Evolutionary conservation across 148 eudicot genomes (phyloP).

Genomic region (Spergularia bocconei): DNA sequence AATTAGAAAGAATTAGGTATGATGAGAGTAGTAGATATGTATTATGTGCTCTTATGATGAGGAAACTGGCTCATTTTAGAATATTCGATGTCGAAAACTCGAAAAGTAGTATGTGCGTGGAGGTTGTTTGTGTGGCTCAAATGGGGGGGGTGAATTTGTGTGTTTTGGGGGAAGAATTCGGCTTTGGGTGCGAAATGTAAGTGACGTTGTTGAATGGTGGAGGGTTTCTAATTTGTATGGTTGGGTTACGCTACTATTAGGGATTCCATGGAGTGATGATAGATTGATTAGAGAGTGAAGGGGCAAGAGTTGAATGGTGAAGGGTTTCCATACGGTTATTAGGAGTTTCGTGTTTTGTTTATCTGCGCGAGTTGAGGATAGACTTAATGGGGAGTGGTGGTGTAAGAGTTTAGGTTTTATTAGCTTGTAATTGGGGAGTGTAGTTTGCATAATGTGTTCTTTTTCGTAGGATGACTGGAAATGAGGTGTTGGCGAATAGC

Average conservation of each 20-base stretch:
- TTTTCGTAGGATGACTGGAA: background rate
- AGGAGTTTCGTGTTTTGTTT: too few relatives aligned
- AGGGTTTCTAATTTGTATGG: slow-evolving; percentile 2
- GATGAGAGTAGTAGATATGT: background rate
- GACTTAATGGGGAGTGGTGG: too few relatives aligned
- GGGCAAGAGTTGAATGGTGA: background rate
- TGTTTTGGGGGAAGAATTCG: background rate
- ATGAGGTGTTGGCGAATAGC: background rate
- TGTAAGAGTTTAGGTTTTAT: background rate
- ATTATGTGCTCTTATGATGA: background rate
- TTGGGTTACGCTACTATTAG: background rate
- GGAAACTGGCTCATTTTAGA: background rate
- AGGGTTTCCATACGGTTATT: too few relatives aligned
- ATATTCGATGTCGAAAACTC: background rate
- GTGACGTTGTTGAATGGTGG: background rate
- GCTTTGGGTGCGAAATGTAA: background rate
- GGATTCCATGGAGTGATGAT: background rate
- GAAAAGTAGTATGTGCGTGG: background rate
- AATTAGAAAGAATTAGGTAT: background rate
- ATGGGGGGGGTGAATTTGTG: background rate
- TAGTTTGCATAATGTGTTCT: background rate
- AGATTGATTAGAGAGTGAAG: background rate
- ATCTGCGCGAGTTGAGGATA: too few relatives aligned
- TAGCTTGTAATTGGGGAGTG: background rate
- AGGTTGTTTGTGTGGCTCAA: too few relatives aligned